Evolutionary conservation across 352 stramenopile species (phyloP), one percentile per base, ranked within the genome.

Genomic region (Phytophthora litchii): DNA sequence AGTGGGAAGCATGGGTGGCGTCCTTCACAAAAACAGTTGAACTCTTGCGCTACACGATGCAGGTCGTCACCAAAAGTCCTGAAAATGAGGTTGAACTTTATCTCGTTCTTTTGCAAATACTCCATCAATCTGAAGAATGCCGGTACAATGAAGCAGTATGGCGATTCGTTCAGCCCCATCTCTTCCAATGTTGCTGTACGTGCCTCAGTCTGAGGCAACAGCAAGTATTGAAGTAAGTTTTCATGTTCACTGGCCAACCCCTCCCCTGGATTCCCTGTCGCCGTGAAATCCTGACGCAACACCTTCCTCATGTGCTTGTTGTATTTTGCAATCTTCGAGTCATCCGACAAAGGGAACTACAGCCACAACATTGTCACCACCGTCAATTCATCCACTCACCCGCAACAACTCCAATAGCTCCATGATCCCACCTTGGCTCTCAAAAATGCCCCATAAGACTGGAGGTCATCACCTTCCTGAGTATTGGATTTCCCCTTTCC

Each of bases 11-110:
- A 84, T 29, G 84, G 84, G 40, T 93, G 84, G 0, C 62, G 44
- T 11, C 80, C 76, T 48, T 87, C 72, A 48, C 84, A 93, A 45
- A 93, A 93, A 34, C 67, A 67, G 38, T 93, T 93, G 58, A 93
- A 91, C 52, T 93, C 84, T 37, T 86, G 60, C 1, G 82, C 82
- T 29, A 93, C 80, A 16, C 73, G 74, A 54, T 73, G 64, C 11
- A 93, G 53, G 34, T 93, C 84, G 50, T 93, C 70, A 3, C 84
- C 84, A 37, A 68, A 93, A 2, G 84, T 93, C 6, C 84, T 81
- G 50, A 93, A 93, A 29, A 93, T 79, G 43, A 93, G 64, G 56
- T 88, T 91, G 60, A 89, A 93, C n/a, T 32, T 60, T 3, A 69
- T 59, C 35, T 72, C 54, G 3, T 76, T 62, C 12, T 46, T 44